Evolutionary conservation across 331 rosid species (phyloP).

Genomic region (Quercus phellos): DNA sequence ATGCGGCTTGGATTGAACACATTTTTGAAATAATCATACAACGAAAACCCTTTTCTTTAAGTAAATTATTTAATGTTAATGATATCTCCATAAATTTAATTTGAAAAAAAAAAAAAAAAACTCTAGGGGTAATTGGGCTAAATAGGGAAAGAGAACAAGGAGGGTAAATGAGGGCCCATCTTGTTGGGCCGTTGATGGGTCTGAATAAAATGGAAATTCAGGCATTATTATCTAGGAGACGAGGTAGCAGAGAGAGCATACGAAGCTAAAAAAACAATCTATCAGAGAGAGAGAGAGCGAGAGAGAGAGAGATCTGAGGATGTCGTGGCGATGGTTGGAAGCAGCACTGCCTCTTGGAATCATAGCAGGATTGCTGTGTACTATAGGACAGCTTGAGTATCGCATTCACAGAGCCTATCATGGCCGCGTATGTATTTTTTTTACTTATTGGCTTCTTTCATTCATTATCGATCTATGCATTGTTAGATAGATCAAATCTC

Average conservation of each 20-base stretch:
- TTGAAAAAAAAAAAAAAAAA: no score
- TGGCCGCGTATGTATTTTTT: slow-evolving; percentile 51
- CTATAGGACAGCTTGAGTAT: slow-evolving; percentile 82
- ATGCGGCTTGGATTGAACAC: no score
- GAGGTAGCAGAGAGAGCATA: neutral
- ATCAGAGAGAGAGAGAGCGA: neutral
- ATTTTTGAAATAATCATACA: no score
- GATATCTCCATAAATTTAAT: no score
- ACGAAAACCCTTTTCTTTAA: no score
- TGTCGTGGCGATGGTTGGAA: slow-evolving; percentile 66
- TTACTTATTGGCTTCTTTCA: neutral
- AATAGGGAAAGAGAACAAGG: no score
- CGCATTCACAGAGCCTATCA: slow-evolving; percentile 84
- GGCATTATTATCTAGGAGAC: neutral
- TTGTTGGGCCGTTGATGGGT: no score
- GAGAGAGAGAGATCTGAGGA: slow-evolving; percentile 19
- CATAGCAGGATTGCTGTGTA: slow-evolving; percentile 82
- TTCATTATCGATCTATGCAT: neutral
- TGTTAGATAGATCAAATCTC: neutral
- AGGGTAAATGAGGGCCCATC: no score
- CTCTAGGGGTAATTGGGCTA: no score
- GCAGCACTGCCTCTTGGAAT: slow-evolving; percentile 60
- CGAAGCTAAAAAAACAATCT: neutral
- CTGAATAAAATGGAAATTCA: no score
- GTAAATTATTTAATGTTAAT: no score